Conservation (phyloP, 2,329 filamentous ascomycete species). For the Aspergillus sp. region DNA sequence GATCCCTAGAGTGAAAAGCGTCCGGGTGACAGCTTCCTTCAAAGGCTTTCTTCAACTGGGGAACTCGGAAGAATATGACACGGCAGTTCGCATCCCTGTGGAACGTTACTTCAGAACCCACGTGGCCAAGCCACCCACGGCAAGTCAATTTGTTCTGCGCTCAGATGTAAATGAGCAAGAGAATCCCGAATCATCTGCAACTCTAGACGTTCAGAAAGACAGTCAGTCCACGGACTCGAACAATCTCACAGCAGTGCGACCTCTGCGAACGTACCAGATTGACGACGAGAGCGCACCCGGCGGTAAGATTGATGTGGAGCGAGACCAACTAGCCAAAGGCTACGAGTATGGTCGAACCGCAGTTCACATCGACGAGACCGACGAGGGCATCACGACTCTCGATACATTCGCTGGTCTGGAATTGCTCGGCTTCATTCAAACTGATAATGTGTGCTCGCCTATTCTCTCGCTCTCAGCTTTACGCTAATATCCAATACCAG, state of each 20-base stretch:
- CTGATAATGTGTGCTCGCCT: constrained; percentile 58
- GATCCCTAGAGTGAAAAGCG: constrained; percentile 71
- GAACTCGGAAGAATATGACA: constrained; percentile 68
- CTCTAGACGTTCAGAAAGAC: constrained; percentile 36
- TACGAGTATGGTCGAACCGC: constrained; percentile 92
- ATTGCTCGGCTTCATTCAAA: constrained; percentile 82
- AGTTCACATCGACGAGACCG: constrained; percentile 82
- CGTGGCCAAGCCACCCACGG: constrained; percentile 69
- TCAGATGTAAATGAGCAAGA: constrained; percentile 50
- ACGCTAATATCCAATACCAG: constrained; percentile 39
- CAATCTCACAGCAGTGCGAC: constrained; percentile 69
- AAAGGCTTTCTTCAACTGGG: constrained; percentile 79
- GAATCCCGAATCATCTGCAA: constrained; percentile 55
- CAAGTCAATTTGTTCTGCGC: constrained; percentile 70
- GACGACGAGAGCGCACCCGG: constrained; percentile 71
- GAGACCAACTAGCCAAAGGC: constrained; percentile 84
- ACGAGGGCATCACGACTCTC: constrained; percentile 84
- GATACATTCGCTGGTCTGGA: constrained; percentile 74
- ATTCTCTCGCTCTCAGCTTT: neutral
- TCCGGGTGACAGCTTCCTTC: constrained; percentile 75
- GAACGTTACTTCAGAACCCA: constrained; percentile 90
- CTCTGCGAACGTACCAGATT: constrained; percentile 76
- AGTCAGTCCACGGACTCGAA: constrained; percentile 33
- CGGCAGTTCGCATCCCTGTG: constrained; percentile 77
- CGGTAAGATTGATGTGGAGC: constrained; percentile 77